Evolutionary conservation across 148 eudicot genomes (phyloP), one percentile per base, ranked within the genome.

Genomic region (Cornus florida): DNA sequence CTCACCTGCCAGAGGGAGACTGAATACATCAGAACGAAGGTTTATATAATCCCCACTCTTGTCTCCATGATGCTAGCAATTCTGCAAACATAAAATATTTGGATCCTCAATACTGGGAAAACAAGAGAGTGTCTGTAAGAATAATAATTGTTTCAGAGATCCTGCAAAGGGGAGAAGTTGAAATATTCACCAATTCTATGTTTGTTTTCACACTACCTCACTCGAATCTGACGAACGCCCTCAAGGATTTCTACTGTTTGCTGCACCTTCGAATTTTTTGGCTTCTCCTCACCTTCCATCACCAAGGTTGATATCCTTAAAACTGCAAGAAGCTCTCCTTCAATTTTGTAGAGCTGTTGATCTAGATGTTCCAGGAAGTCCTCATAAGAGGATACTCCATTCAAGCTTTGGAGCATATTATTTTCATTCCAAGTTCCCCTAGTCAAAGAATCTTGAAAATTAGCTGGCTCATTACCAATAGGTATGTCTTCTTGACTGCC

Each of bases 291-390:
- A 71, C 67, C 79, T 73, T 82, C 93, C 60, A 86, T 38, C 2
- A 75, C 64, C 74, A 85, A 39, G 65, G 72, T 75, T 75, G 93
- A 83, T 39, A 82, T 79, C 81, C 82, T 90, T 69, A 90, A 75
- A 74, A 88, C 78, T 43, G 82, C 82, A 57, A 59, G 76, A 79
- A 94, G 82, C 69, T 92, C 92, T 39, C 66, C 82, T 85, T 94
- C 94, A 72, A 94, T 87, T 78, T 77, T 82, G 35, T 70, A 70
- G n/a, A 94, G 84, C 73, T 90, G 92, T 74, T 71, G 81, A 76
- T 92, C 92, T 48, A 92, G 57, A 78, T 87, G 85, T 48, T 85
- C 79, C 74, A 94, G 69, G 78, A 91, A 90, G 38, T 87, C 90
- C 79, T 79, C 87, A 75, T 86, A 89, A 39, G 97, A 88, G 53